These are phyloP conservation scores for Pseudogymnoascus sp. DNA, from an alignment of 2,329 filamentous ascomycete genomes.

Conservation along the genomic window DNA sequence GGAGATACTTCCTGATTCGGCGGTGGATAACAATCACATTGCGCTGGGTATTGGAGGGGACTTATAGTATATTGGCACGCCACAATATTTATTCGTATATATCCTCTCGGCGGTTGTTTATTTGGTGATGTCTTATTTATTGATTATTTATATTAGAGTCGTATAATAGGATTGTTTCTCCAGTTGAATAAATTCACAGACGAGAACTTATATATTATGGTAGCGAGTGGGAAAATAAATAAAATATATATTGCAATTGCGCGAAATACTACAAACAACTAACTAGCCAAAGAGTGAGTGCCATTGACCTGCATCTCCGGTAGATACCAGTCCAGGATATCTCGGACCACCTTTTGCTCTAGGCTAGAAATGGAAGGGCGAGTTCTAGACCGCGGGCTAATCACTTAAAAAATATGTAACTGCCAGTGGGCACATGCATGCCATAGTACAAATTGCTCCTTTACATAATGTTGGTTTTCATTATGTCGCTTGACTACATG, in stretches of 20 bases:
- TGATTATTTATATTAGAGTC: not conserved
- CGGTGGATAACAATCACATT: not conserved
- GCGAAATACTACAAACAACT: not conserved
- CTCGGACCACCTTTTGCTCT: not conserved
- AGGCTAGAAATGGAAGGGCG: not conserved
- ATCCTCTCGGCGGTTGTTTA: not conserved
- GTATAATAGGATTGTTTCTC: not conserved
- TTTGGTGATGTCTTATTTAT: not conserved
- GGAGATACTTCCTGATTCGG: not conserved
- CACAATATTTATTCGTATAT: not conserved
- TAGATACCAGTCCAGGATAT: not conserved
- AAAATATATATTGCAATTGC: not conserved
- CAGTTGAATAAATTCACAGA: not conserved
- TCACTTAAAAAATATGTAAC: not conserved
- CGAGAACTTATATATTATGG: not conserved
- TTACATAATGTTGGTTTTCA: not conserved
- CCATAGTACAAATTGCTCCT: not conserved
- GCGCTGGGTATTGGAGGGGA: not conserved
- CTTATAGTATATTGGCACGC: not conserved
- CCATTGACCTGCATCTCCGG: not conserved
- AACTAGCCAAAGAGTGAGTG: not conserved
- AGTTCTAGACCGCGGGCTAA: not conserved
- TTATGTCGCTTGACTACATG: not conserved
- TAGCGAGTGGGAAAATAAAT: not conserved
- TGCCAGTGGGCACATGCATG: too few relatives aligned